Conservation (phyloP, 495 filamentous ascomycete genomes). For the Endocarpon pusillum region DNA sequence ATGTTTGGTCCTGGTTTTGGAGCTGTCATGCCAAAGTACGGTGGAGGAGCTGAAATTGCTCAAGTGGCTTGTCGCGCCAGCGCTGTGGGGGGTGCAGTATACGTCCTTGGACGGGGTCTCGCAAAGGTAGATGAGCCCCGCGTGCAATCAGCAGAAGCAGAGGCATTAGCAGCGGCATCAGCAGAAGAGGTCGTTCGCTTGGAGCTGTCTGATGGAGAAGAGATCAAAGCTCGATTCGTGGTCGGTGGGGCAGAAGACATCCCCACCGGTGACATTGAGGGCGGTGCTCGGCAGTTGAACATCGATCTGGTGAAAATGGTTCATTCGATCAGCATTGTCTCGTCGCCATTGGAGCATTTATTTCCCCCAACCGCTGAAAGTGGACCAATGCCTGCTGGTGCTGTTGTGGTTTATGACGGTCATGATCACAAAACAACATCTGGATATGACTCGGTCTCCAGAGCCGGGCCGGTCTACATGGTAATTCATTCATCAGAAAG, state of each 20-base stretch:
- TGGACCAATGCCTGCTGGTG: slow-evolving; percentile 52
- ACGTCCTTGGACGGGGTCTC: slow-evolving; percentile 62
- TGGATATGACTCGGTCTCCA: background rate
- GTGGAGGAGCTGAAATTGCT: slow-evolving; percentile 76
- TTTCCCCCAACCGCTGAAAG: slow-evolving; percentile 63
- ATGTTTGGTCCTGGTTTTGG: slow-evolving; percentile 75
- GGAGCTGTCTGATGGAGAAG: slow-evolving; percentile 41
- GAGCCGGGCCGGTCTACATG: slow-evolving; percentile 55
- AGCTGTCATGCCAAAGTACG: slow-evolving; percentile 77
- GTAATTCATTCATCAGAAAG: slow-evolving; percentile 70
- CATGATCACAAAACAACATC: slow-evolving; percentile 5
- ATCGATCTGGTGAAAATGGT: too few relatives aligned
- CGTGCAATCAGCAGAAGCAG: slow-evolving; percentile 2
- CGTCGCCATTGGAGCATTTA: slow-evolving; percentile 43
- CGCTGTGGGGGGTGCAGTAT: slow-evolving; percentile 81
- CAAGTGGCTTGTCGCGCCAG: slow-evolving; percentile 86
- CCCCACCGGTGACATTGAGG: slow-evolving; percentile 6
- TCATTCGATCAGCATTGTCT: slow-evolving; percentile 44
- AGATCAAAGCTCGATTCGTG: slow-evolving; percentile 37
- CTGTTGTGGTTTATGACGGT: slow-evolving; percentile 53
- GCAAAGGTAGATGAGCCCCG: slow-evolving; percentile 15
- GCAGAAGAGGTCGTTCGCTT: slow-evolving; percentile 19
- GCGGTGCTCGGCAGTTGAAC: slow-evolving; percentile 9
- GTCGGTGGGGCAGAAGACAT: slow-evolving; percentile 33
- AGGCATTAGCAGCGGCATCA: background rate